Conservation (phyloP, 2,329 filamentous ascomycete species). For the Xylaria sp. region DNA sequence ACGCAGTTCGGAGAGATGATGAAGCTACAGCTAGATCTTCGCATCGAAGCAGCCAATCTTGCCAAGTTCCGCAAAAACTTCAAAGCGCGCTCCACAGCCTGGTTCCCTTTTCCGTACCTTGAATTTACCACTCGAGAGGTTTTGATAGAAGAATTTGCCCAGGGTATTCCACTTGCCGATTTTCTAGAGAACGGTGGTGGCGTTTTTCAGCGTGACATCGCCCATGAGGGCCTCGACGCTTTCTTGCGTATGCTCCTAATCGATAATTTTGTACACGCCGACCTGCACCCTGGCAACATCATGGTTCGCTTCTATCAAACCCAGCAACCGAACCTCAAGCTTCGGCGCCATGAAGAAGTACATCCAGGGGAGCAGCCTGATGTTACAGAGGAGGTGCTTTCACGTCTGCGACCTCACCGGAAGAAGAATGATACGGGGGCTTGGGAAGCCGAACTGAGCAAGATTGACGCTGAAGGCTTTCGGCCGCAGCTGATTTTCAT, state of each 20-base stretch:
- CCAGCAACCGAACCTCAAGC: constrained; percentile 72
- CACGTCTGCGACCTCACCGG: constrained; percentile 78
- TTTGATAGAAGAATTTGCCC: constrained; percentile 93
- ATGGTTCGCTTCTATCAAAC: constrained; percentile 99
- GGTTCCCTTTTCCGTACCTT: constrained; percentile 94
- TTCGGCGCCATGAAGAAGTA: constrained; percentile 52
- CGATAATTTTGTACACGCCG: constrained; percentile 97
- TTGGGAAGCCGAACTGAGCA: constrained; percentile 78
- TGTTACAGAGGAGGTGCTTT: constrained; percentile 87
- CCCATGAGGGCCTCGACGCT: constrained; percentile 92
- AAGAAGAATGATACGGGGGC: constrained; percentile 68
- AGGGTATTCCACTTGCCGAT: constrained; percentile 89
- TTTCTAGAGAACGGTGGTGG: constrained; percentile 94
- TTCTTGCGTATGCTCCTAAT: constrained; percentile 97
- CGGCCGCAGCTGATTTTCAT: constrained; percentile 96
- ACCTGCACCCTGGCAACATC: constrained; percentile 96
- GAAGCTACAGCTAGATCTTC: constrained; percentile 93
- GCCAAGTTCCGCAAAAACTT: constrained; percentile 91
- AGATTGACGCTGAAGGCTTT: constrained; percentile 88
- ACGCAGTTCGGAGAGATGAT: constrained; percentile 98
- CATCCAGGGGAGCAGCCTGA: constrained; percentile 60
- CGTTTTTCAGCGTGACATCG: constrained; percentile 92
- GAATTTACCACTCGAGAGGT: constrained; percentile 94
- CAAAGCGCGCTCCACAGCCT: constrained; percentile 87
- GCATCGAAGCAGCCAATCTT: constrained; percentile 93